These are phyloP conservation scores for Rhododendron henanense DNA, from an alignment of 148 eudicot species.

Conservation along the genomic window DNA sequence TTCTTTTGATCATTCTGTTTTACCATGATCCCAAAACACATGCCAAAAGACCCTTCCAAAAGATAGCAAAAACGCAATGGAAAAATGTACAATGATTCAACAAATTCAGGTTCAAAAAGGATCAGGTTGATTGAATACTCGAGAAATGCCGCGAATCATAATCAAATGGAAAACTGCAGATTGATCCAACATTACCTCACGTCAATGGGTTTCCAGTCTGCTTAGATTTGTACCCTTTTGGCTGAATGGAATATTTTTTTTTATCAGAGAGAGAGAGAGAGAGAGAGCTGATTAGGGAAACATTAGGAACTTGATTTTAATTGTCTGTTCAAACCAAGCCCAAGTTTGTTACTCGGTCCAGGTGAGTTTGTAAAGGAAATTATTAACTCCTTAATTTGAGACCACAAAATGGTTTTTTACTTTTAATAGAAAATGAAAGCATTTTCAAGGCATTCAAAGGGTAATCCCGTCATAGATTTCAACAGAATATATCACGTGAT, in stretches of 20 bases:
- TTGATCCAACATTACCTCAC: slow-evolving; percentile 4
- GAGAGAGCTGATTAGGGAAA: neutral
- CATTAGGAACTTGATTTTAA: neutral
- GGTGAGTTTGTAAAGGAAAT: neutral
- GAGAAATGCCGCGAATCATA: neutral
- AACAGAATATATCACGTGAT: neutral
- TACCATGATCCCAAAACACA: neutral
- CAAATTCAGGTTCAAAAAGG: neutral
- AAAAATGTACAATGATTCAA: neutral
- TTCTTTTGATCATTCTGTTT: neutral
- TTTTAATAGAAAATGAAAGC: neutral
- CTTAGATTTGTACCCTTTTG: neutral
- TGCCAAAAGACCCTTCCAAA: neutral
- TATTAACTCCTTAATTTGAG: neutral
- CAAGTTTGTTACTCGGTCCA: neutral
- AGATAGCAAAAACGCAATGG: neutral
- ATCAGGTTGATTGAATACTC: neutral
- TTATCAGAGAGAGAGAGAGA: neutral
- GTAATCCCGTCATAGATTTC: neutral
- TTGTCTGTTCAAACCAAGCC: neutral
- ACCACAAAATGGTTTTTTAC: slow-evolving; percentile 11
- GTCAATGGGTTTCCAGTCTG: neutral
- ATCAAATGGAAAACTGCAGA: neutral
- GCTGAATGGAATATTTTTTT: neutral
- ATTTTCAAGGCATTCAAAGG: neutral